Evolutionary conservation across 2,329 filamentous ascomycete genomes (phyloP).

Genomic region (Colletotrichum cuscutae): DNA sequence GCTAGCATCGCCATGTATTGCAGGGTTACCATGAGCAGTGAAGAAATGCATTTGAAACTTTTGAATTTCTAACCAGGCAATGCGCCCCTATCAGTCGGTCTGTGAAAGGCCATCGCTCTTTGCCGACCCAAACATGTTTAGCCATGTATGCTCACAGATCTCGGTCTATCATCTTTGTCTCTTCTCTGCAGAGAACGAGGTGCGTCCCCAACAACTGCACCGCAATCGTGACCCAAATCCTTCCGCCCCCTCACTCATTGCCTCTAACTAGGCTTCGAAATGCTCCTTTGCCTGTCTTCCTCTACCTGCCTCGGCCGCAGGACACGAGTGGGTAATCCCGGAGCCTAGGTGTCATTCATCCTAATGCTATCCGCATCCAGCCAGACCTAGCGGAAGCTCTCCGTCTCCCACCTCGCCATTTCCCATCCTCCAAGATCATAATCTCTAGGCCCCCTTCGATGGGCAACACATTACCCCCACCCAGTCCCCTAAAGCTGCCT

Average conservation of each 20-base stretch:
- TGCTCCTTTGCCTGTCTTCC: too few species aligned
- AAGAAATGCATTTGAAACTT: not conserved
- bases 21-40: not conserved
- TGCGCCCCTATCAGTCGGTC: not conserved
- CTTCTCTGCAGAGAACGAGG: not conserved
- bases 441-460: not conserved
- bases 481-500: not conserved
- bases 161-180: conserved; percentile 10
- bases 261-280: not conserved
- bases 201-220: not conserved
- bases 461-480: not conserved
- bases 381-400: not conserved
- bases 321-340: not conserved
- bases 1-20: not conserved
- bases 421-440: not conserved
- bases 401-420: not conserved
- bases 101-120: not conserved
- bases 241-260: not conserved
- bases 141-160: not conserved
- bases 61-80: not conserved
- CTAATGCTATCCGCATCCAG: not conserved
- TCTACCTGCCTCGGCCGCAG: not conserved
- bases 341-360: not conserved
- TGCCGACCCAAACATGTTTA: not conserved
- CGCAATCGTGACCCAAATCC: not conserved